Evolutionary conservation across 2,329 filamentous ascomycete species (phyloP).

Genomic region (Colletotrichum camelliae): DNA sequence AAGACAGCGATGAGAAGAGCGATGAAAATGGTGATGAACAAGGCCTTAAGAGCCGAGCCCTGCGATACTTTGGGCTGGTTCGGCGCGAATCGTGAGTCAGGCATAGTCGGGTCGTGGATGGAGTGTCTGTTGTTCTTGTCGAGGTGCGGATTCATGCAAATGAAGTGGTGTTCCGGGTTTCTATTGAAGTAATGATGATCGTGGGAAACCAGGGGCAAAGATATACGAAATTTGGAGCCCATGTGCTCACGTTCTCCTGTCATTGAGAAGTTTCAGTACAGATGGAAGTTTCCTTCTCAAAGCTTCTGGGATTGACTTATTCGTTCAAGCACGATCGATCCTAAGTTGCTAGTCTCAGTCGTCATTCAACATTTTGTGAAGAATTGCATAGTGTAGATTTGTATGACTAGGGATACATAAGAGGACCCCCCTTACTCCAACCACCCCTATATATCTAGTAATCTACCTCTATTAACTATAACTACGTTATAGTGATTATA

Average conservation of each 20-base stretch:
- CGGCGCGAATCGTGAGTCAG: background rate
- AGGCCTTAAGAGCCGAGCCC: background rate
- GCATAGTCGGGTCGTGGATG: accelerated
- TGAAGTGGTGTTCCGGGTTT: background rate
- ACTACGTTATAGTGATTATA: too few species aligned
- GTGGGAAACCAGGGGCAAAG: background rate
- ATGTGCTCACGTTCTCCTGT: background rate
- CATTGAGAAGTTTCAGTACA: background rate
- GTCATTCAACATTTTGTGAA: too few species aligned
- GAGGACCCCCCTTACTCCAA: too few species aligned
- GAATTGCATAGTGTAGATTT: too few species aligned
- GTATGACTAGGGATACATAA: too few species aligned
- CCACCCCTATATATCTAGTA: too few species aligned
- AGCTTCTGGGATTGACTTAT: background rate
- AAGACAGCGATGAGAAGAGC: background rate
- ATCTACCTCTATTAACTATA: too few species aligned
- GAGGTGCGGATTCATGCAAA: background rate
- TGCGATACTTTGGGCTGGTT: background rate
- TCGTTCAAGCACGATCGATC: background rate
- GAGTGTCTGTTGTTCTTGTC: background rate
- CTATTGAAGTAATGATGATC: background rate
- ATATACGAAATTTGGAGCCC: accelerated
- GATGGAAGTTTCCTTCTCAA: background rate
- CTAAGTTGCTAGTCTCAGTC: background rate
- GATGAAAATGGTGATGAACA: background rate